Conservation (phyloP, 805 yeast species). For the Isabelozyma gotoi region DNA sequence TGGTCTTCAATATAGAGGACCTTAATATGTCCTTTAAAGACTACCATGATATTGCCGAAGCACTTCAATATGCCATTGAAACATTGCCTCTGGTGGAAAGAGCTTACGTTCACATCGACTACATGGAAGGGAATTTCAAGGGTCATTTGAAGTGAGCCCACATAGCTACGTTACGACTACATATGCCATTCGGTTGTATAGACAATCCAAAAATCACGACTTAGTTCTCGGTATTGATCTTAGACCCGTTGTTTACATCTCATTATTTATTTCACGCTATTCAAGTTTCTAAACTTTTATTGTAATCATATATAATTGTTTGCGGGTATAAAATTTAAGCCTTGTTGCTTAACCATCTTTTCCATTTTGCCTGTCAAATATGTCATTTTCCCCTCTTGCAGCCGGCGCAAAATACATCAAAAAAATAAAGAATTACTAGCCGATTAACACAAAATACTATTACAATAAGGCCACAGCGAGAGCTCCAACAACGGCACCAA, state of each 20-base stretch:
- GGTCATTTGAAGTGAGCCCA: conserved; percentile 34
- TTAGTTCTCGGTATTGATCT: no score
- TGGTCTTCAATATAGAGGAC: conserved; percentile 50
- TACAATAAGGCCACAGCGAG: conserved; percentile 16
- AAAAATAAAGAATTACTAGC: not conserved
- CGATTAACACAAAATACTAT: not conserved
- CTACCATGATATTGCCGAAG: conserved; percentile 78
- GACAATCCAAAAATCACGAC: not conserved
- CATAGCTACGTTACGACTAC: not conserved
- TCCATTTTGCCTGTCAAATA: not conserved
- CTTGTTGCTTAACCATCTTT: no score
- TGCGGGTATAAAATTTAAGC: not conserved
- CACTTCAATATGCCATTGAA: conserved; percentile 77
- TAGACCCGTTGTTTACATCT: no score
- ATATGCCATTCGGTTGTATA: not conserved
- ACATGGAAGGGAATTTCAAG: conserved; percentile 45
- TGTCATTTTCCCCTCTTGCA: no score
- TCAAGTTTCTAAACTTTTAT: not conserved
- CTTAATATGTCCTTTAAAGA: conserved; percentile 55
- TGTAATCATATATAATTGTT: not conserved
- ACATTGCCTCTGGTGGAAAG: conserved; percentile 76
- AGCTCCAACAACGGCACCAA: conserved; percentile 15
- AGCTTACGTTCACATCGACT: conserved; percentile 80
- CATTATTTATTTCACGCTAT: no score
- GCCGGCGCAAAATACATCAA: not conserved